Conservation (phyloP, 495 filamentous ascomycete genomes). For the Chaetomium tenue region DNA sequence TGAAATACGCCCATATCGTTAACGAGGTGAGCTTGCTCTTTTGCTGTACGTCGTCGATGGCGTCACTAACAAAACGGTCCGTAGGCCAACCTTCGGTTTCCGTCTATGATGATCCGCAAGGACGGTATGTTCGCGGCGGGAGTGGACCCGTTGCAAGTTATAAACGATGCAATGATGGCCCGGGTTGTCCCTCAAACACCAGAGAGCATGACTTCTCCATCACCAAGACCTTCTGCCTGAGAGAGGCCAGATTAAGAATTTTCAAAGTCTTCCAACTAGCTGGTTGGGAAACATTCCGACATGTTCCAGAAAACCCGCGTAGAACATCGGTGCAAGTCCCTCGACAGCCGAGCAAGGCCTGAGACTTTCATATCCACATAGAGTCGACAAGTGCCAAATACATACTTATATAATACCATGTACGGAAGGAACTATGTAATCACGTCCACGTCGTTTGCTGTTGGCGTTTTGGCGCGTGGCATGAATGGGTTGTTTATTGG, state of each 20-base stretch:
- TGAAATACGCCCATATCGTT: constrained; percentile 48
- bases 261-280: not conserved
- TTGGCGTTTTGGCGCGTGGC: not conserved
- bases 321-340: too few relatives aligned
- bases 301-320: too few relatives aligned
- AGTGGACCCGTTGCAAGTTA: constrained; percentile 16
- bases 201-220: constrained; percentile 16
- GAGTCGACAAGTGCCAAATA: too few relatives aligned
- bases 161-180: not conserved
- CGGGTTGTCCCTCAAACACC: not conserved
- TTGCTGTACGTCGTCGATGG: not conserved
- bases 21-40: constrained; percentile 31
- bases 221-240: not conserved
- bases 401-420: too few relatives aligned
- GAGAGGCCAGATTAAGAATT: not conserved
- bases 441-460: too few relatives aligned
- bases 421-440: too few relatives aligned
- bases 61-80: not conserved
- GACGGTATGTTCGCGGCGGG: constrained; percentile 33
- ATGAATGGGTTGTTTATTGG: not conserved
- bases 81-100: constrained; percentile 47
- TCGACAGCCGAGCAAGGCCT: too few relatives aligned
- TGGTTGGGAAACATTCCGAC: too few relatives aligned
- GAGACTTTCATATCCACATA: too few relatives aligned
- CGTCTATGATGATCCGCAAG: constrained; percentile 49